A percentile compares a stretch with the other conserved stretches of the same genome.
Evolutionary conservation across 2,329 filamentous ascomycete species (phyloP).

Genomic region (Fusarium sp.): DNA sequence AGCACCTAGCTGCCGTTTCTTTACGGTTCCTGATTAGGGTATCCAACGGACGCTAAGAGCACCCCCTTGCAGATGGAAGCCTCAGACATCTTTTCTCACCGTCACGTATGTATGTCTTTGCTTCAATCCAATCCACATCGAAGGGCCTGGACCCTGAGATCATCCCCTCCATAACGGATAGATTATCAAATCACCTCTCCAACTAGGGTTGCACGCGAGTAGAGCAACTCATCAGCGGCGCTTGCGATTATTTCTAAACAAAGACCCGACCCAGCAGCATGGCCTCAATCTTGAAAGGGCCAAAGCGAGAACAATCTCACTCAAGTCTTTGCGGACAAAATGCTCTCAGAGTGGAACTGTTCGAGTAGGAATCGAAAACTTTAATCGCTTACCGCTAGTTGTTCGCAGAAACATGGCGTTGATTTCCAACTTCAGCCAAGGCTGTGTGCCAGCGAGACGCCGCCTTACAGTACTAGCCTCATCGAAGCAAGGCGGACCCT

Average conservation of each 20-base stretch:
- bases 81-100: constrained; percentile 18
- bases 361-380: constrained; percentile 8
- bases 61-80: constrained; percentile 23
- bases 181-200: constrained; percentile 36
- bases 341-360: constrained; percentile 20
- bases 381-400: constrained; percentile 41
- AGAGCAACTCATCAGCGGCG: constrained; percentile 25
- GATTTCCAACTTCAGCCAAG: constrained; percentile 24
- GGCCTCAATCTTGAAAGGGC: background rate
- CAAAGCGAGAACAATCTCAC: background rate
- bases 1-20: constrained; percentile 12
- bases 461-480: constrained; percentile 16
- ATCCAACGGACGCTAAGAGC: constrained; percentile 13
- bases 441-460: constrained; percentile 33
- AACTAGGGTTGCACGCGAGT: constrained; percentile 36
- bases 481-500: constrained; percentile 32
- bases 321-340: background rate
- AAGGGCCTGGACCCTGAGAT: constrained; percentile 43
- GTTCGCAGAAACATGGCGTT: constrained; percentile 29
- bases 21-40: constrained; percentile 30
- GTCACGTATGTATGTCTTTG: constrained; percentile 18
- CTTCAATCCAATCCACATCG: constrained; percentile 34
- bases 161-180: constrained; percentile 30
- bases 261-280: background rate
- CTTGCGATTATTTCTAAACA: background rate